Conservation (phyloP, 495 filamentous ascomycete species). For the Tuber microsphaerosporum region DNA sequence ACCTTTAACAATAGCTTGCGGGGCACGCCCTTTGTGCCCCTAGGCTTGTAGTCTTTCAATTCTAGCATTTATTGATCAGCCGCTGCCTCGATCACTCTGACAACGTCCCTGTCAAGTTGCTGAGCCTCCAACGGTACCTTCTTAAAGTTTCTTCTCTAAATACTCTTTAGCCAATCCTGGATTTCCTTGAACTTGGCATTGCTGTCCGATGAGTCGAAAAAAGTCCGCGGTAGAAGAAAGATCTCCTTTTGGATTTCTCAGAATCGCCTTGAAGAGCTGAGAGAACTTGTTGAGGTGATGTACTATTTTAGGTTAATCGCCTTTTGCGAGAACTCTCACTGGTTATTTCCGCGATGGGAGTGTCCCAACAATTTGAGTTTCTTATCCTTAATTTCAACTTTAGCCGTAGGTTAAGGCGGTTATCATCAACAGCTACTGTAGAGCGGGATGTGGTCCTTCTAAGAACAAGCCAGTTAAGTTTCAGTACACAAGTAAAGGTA, state of each 20-base stretch:
- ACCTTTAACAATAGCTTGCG: slow-evolving; percentile 82
- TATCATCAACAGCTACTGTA: slow-evolving; percentile 67
- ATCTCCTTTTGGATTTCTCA: slow-evolving; percentile 64
- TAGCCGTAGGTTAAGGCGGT: slow-evolving; percentile 77
- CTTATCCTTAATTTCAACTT: slow-evolving; percentile 95
- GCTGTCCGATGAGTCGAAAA: slow-evolving; percentile 62
- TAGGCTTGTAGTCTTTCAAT: slow-evolving; percentile 45
- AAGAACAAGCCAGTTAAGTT: slow-evolving; percentile 74
- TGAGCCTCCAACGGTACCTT: too few relatives aligned
- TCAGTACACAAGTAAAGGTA: slow-evolving; percentile 70
- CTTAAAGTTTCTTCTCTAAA: too few relatives aligned
- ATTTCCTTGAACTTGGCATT: slow-evolving; percentile 70
- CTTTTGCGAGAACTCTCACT: slow-evolving; percentile 92
- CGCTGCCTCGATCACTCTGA: slow-evolving; percentile 70
- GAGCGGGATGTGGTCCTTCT: slow-evolving; percentile 95
- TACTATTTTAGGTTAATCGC: slow-evolving; percentile 74
- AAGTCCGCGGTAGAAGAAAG: slow-evolving; percentile 78
- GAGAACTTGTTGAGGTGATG: slow-evolving; percentile 91
- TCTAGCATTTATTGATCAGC: slow-evolving; percentile 52
- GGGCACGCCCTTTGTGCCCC: slow-evolving; percentile 66
- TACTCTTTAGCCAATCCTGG: slow-evolving; percentile 77
- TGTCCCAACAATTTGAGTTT: slow-evolving; percentile 96
- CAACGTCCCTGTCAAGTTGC: too few relatives aligned
- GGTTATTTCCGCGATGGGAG: slow-evolving; percentile 71
- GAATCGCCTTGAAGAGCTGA: slow-evolving; percentile 83